A percentile compares a stretch with the other conserved stretches of the same genome.
phyloP scores from a whole-genome alignment of 495 filamentous ascomycete species.

The Aspergillus panamensis region DNA sequence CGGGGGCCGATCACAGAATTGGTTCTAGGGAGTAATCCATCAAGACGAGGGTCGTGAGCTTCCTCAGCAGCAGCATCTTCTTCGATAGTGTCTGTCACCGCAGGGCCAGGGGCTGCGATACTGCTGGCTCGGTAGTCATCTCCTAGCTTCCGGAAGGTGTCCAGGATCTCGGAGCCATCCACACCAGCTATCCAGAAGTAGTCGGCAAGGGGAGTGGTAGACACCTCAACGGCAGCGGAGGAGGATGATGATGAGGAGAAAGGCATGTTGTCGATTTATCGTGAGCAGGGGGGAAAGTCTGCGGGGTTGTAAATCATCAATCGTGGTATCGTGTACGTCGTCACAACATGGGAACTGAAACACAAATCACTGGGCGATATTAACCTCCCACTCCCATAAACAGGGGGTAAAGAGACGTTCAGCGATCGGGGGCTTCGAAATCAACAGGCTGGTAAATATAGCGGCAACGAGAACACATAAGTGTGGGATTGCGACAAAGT shows the following conservation, averaged over 20 bases:
- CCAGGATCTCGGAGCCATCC: conserved; percentile 59
- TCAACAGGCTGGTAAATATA: conserved; percentile 7
- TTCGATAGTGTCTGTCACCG: conserved; percentile 73
- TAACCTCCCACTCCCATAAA: conserved; percentile 25
- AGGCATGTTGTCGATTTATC: conserved; percentile 23
- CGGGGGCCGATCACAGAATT: conserved; percentile 58
- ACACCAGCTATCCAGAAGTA: conserved; percentile 99
- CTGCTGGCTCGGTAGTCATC: conserved; percentile 51
- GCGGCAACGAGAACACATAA: conserved; percentile 21
- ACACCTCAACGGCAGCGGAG: conserved; percentile 33
- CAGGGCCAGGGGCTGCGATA: conserved; percentile 45
- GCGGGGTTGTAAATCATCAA: conserved; percentile 28
- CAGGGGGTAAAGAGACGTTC: conserved; percentile 11
- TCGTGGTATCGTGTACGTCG: conserved; percentile 26
- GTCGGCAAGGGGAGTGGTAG: conserved; percentile 84
- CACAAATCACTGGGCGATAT: conserved; percentile 13
- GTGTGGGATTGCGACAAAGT: conserved; percentile 24
- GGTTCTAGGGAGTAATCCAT: conserved; percentile 44
- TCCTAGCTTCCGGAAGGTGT: conserved; percentile 44
- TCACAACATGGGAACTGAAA: conserved; percentile 34
- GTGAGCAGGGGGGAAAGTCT: conserved; percentile 7
- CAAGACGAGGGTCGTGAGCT: conserved; percentile 37
- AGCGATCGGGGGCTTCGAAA: conserved; percentile 22
- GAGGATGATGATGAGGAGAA: conserved; percentile 27
- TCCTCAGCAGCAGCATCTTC: conserved; percentile 70